Conservation (phyloP, 345 rosid genomes). For the Capsella bursapastoris region DNA sequence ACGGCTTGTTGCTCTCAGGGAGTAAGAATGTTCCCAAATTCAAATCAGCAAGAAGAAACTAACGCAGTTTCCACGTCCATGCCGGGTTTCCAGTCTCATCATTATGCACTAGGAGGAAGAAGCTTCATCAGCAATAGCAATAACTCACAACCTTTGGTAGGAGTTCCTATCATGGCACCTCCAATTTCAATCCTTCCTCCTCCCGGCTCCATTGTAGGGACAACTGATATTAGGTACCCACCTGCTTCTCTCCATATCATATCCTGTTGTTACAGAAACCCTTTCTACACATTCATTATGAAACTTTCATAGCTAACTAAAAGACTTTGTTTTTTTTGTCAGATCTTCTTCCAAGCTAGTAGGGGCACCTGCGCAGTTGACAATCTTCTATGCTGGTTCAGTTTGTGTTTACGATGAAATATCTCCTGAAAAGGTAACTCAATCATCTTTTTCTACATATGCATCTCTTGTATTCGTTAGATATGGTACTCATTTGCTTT, state of each 20-base stretch:
- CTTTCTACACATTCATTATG: not conserved
- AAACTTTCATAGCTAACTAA: conserved; percentile 4
- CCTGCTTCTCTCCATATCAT: conserved; percentile 7
- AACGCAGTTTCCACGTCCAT: conserved; percentile 48
- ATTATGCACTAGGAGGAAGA: conserved; percentile 47
- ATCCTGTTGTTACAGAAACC: not conserved
- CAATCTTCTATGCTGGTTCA: conserved; percentile 74
- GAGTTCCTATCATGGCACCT: conserved; percentile 58
- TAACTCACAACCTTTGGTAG: conserved; percentile 52
- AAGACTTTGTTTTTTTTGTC: conserved; percentile 15
- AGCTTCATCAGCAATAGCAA: conserved; percentile 41
- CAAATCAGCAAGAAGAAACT: conserved; percentile 55
- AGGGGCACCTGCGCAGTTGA: conserved; percentile 63
- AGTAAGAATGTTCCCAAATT: conserved; percentile 54
- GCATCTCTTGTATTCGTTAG: not conserved
- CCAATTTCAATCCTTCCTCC: conserved; percentile 55
- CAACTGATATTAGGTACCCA: conserved; percentile 68
- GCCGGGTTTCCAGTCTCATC: conserved; percentile 59
- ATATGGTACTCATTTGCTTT: conserved; percentile 25
- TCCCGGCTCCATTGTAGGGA: conserved; percentile 59
- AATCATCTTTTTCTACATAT: not conserved
- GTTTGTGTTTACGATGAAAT: conserved; percentile 74
- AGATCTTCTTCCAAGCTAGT: conserved; percentile 57
- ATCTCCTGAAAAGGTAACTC: conserved; percentile 68
- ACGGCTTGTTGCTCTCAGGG: conserved; percentile 47